A percentile compares a stretch with the other conserved stretches of the same genome.
Evolutionary conservation across 768 basidiomycete genomes (phyloP).

Genomic region (Suillus clintonianus): DNA sequence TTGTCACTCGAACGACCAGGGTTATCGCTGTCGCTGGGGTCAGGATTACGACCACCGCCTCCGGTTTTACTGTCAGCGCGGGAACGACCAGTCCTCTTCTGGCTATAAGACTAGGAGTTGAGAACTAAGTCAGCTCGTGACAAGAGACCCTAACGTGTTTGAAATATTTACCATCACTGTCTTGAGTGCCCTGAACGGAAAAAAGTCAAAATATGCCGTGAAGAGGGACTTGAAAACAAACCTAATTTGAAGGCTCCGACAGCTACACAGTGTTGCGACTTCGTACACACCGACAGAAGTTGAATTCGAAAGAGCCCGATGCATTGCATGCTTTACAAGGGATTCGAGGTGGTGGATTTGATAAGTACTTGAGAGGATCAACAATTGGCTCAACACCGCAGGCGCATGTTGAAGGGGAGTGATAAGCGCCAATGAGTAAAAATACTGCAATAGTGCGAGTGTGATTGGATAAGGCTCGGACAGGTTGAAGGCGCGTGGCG

Average conservation of each 20-base stretch:
- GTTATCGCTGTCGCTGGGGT: slow-evolving; percentile 39
- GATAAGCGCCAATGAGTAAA: slow-evolving; percentile 83
- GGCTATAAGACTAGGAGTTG: slow-evolving; percentile 67
- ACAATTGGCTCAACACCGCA: slow-evolving; percentile 83
- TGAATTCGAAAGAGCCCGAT: slow-evolving; percentile 78
- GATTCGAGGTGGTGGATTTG: slow-evolving; percentile 70
- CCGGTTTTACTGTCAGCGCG: slow-evolving; percentile 52
- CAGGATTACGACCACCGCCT: slow-evolving; percentile 37
- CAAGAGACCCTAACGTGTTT: neutral
- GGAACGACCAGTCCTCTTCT: slow-evolving; percentile 62
- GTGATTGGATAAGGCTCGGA: slow-evolving; percentile 91
- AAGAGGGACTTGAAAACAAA: slow-evolving; percentile 39
- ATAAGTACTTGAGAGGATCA: slow-evolving; percentile 85
- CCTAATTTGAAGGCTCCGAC: slow-evolving; percentile 88
- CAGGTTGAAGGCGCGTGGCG: slow-evolving; percentile 75
- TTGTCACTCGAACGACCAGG: slow-evolving; percentile 37
- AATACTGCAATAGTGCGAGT: slow-evolving; percentile 88
- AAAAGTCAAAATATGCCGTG: slow-evolving; percentile 9
- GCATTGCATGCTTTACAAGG: slow-evolving; percentile 94
- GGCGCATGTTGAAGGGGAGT: slow-evolving; percentile 92
- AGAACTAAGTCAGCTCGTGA: slow-evolving; percentile 14
- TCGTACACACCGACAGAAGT: slow-evolving; percentile 93
- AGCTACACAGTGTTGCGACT: slow-evolving; percentile 89
- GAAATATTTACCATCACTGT: slow-evolving; percentile 71
- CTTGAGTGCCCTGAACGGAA: slow-evolving; percentile 61